Evolutionary conservation across 306 rosid genomes (phyloP), one percentile per base, ranked within the genome.

Genomic region (Ormosia semicastrata): DNA sequence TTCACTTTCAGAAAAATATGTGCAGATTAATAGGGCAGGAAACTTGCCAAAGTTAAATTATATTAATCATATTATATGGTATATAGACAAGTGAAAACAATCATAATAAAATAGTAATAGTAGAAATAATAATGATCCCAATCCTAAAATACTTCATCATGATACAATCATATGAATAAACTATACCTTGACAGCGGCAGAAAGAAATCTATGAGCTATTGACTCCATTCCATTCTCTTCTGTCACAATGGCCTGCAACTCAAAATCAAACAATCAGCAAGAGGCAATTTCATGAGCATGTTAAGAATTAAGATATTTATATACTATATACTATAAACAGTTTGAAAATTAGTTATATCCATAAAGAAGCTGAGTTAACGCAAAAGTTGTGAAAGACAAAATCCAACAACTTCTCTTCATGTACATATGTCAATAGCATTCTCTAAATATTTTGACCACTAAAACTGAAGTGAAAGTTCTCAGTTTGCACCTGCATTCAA

Each of bases 201-300:
- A 95, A 71, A 95, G 99, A 78, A 93, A 95, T 87, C 98, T 89
- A 75, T 95, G 97, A 88, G 98, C 99, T 76, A 93, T 95, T 11
- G 99, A 95, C 56, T 95, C 99, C 99, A 93, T 95, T 68, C 97
- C 99, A 76, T 95, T 98, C 83, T 95, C 99, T 85, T 95, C 98
- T 2, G 95, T 86, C 81, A 95, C 97, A 69, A 89, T 85, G 83
- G 99, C 95, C 99, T 95, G 83, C 85, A 85, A 65, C 67, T 84
- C 77, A 81, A 73, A 41, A 84, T 77, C 60, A 32, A 40, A 77
- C 33, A 85, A 67, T 81, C 82, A 75, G 73, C 80, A 57, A 71
- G 67, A 53, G 60, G 67, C 29, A 70, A 67, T 70, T 52, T 79
- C 53, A 66, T 18, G 49, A 53, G 66, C 52, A 81, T 77, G 60